These are phyloP conservation scores for Fusarium sp. DNA, from an alignment of 2,329 filamentous ascomycete genomes.

Conservation along the genomic window DNA sequence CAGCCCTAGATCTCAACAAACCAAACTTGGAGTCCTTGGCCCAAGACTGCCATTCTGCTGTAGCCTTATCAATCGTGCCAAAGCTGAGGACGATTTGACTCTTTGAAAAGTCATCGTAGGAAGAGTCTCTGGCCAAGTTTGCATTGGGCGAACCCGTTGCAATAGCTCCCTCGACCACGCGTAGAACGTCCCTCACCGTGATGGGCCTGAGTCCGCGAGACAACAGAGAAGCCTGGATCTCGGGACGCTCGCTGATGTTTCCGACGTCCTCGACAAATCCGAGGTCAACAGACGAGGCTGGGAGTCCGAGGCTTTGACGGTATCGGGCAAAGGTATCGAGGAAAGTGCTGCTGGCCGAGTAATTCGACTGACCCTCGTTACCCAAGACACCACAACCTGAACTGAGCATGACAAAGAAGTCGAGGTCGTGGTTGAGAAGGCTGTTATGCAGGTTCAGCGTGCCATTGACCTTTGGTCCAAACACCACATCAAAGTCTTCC, in stretches of 20 bases:
- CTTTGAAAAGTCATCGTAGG: conserved; percentile 34
- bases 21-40: conserved; percentile 42
- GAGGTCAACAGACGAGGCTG: conserved; percentile 37
- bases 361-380: conserved; percentile 39
- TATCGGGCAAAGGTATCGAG: conserved; percentile 40
- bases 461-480: conserved; percentile 40
- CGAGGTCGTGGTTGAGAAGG: conserved; percentile 35
- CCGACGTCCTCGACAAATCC: conserved; percentile 40
- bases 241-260: conserved; percentile 40
- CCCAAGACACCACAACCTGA: conserved; percentile 38
- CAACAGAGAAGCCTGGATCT: conserved; percentile 34
- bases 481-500: conserved; percentile 35
- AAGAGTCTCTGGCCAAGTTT: background rate
- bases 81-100: conserved; percentile 41
- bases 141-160: conserved; percentile 28
- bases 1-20: conserved; percentile 27
- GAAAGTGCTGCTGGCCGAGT: conserved; percentile 39
- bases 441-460: conserved; percentile 34
- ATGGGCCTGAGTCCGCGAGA: conserved; percentile 40
- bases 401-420: conserved; percentile 42
- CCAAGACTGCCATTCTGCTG: conserved; percentile 39
- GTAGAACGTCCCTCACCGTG: conserved; percentile 39
- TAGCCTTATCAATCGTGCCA: conserved; percentile 40
- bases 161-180: conserved; percentile 39
- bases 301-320: conserved; percentile 35